Percentiles rank a stretch among this genome's conserved stretches.
Conservation (phyloP, 208 protist genomes). For the Leishmania lainsoni region DNA sequence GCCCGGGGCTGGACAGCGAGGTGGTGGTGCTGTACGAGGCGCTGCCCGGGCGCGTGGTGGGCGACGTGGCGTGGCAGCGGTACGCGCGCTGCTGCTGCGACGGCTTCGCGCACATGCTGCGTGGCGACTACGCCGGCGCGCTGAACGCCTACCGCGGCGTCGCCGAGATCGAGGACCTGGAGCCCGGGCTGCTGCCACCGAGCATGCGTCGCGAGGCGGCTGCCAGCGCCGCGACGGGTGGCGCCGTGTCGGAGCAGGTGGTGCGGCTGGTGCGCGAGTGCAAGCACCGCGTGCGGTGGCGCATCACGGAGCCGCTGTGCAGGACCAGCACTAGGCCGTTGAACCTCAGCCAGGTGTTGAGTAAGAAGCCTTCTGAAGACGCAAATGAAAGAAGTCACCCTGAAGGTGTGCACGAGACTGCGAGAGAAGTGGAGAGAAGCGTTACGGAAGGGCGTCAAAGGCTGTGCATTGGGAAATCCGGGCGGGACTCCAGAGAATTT, state of each 20-base stretch:
- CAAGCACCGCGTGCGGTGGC: too few species aligned
- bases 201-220: too few species aligned
- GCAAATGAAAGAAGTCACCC: background rate
- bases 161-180: conserved; percentile 19
- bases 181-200: conserved; percentile 24
- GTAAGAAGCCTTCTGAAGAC: background rate
- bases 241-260: too few species aligned
- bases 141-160: conserved; percentile 28
- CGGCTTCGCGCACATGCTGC: conserved; percentile 45
- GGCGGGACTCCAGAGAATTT: background rate
- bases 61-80: conserved; percentile 27
- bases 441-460: background rate
- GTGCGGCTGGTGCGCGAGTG: too few species aligned
- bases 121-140: conserved; percentile 38
- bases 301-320: too few species aligned
- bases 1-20: conserved; percentile 14
- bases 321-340: background rate
- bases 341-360: background rate
- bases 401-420: background rate
- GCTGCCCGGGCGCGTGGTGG: conserved; percentile 17
- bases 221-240: conserved; percentile 14
- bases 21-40: conserved; percentile 37
- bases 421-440: background rate
- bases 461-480: background rate
- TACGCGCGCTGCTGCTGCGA: conserved; percentile 24